Base-by-base conservation (phyloP, 2,329 filamentous ascomycete genomes). In the Apiospora arundinis region DNA sequence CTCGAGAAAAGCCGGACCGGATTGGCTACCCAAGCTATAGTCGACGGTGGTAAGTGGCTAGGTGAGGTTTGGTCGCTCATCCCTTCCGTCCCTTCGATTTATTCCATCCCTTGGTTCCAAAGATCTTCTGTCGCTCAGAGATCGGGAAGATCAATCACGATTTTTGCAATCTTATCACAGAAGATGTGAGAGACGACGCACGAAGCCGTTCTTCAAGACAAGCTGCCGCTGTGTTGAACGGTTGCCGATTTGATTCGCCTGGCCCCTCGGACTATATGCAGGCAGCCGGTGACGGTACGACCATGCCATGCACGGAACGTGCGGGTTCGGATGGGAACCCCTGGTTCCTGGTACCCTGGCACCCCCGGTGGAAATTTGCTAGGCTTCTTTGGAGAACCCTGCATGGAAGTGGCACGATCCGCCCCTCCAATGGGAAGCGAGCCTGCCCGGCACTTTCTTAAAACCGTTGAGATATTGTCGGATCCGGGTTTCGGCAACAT, bases 101-200 rank as follows among this genome's bases (percentile, higher is more conserved):
- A 1, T 46, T 18, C 46, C 46, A 49, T 60, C 14, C 42, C 42
- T 16, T 45, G 11, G 42, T 45, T 8, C 23, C 52, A 37, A 37
- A 28, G 52, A 37, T 60, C 52, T 8, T 60, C 18, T 16, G 7
- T 4, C 28, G 52, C 18, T 4, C 28, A 18, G 5, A 60, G 52
- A 37, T 37, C 28, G 52, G 52, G 52, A 60, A 37, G 52, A 60
- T 60, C 52, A 60, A 60, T 60, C 52, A 37, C 52, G 52, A 60
- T 37, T 37, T 37, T 21, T 21, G 28, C 28, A 9, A 32, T 37
- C 52, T 37, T 9, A 60, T 18, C 28, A 37, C 14, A 60, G 7
- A 60, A 37, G 28, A 60, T 60, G 52, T 21, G 28, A 60, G 14
- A 60, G 52, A 37, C 6, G 16, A 60, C 21, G 52, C 52, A 60